Conservation (phyloP, 2,329 filamentous ascomycete genomes). For the Pseudocercospora musae region DNA sequence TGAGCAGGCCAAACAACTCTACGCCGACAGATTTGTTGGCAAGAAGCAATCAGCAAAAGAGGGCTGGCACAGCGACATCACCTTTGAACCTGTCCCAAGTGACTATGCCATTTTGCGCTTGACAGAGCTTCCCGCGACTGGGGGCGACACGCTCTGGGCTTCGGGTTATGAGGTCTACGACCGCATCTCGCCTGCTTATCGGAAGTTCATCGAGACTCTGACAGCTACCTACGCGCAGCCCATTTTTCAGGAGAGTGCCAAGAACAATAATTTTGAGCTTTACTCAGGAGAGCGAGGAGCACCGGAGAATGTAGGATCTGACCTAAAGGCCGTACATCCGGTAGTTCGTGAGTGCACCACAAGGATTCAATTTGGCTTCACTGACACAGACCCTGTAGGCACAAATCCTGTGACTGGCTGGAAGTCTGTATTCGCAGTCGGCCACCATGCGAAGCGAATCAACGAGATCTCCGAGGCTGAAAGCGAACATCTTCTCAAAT, state of each 20-base stretch:
- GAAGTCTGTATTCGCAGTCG: slow-evolving; percentile 60
- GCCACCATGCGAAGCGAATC: slow-evolving; percentile 53
- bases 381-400: too few species aligned
- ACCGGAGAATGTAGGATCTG: slow-evolving; percentile 19
- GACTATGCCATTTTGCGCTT: slow-evolving; percentile 63
- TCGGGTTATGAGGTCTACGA: slow-evolving; percentile 66
- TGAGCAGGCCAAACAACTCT: neutral
- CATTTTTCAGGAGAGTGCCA: slow-evolving; percentile 21
- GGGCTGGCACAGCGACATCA: slow-evolving; percentile 58
- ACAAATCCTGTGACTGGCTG: slow-evolving; percentile 61
- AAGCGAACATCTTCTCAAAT: slow-evolving; percentile 19
- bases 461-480: slow-evolving; percentile 46
- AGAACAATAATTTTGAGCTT: slow-evolving; percentile 14
- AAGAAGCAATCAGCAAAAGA: neutral
- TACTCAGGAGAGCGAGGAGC: slow-evolving; percentile 20
- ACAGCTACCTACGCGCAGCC: slow-evolving; percentile 48
- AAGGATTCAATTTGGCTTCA: too few species aligned
- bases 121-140: slow-evolving; percentile 54
- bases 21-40: neutral
- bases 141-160: slow-evolving; percentile 61
- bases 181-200: slow-evolving; percentile 55
- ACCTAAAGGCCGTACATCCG: slow-evolving; percentile 41
- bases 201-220: slow-evolving; percentile 57
- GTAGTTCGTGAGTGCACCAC: slow-evolving; percentile 42
- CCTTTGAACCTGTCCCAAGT: slow-evolving; percentile 60